phyloP scores from a whole-genome alignment of 192 early-diverging fungal species.

The Paraglomus brasilianum region DNA sequence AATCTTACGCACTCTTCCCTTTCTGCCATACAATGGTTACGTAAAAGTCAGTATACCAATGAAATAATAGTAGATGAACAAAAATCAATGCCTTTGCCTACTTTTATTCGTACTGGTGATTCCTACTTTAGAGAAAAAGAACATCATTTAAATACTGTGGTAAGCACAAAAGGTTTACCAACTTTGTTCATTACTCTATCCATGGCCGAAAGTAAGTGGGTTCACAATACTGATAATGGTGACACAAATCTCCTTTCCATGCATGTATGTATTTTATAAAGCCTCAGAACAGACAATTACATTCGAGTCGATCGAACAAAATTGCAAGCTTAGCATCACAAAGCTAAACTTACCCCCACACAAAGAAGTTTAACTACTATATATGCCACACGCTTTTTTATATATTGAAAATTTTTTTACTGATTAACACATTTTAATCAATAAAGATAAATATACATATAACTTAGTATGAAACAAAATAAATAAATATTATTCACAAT shows the following conservation, averaged over 20 bases:
- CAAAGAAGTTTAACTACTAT: no score
- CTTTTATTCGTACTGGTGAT: conserved; percentile 10
- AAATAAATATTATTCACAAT: no score
- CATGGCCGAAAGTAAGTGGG: not conserved
- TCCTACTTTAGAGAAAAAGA: conserved; percentile 2
- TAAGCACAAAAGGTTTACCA: not conserved
- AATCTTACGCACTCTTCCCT: not conserved
- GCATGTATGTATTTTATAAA: no score
- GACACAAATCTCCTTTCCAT: not conserved
- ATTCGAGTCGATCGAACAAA: no score
- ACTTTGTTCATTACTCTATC: conserved; percentile 10
- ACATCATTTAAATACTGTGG: conserved; percentile 13
- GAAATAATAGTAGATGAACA: not conserved
- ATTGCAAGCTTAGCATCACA: no score
- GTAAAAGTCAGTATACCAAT: not conserved
- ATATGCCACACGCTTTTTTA: no score
- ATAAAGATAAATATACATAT: no score
- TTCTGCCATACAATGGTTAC: conserved; percentile 6
- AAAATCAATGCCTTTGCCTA: not conserved
- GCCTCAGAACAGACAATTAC: no score
- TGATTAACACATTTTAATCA: no score
- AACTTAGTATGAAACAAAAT: no score
- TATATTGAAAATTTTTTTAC: no score
- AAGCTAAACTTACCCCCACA: no score
- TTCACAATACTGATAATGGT: not conserved